phyloP scores from a whole-genome alignment of 306 rosid species.

The Sechiopsis laciniata region DNA sequence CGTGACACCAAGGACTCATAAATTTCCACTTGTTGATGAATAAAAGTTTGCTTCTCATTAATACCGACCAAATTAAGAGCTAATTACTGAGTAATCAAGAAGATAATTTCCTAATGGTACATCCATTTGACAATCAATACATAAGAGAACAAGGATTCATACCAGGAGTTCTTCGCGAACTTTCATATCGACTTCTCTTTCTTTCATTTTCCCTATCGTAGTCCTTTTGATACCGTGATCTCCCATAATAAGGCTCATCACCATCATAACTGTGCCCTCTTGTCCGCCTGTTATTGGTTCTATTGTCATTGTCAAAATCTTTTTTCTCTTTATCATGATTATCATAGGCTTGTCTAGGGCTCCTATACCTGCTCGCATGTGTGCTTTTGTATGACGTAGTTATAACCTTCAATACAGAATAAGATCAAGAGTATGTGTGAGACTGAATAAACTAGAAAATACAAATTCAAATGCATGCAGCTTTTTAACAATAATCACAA shows the following conservation, averaged over 20 bases:
- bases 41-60: not conserved
- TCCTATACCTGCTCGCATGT: slow-evolving; percentile 27
- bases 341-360: slow-evolving; percentile 46
- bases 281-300: slow-evolving; percentile 43
- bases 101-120: not conserved
- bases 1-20: not conserved
- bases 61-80: not conserved
- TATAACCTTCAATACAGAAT: slow-evolving; percentile 42
- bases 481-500: not conserved
- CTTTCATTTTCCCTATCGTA: slow-evolving; percentile 41
- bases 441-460: not conserved
- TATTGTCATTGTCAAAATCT: slow-evolving; percentile 41
- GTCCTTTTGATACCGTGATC: slow-evolving; percentile 48
- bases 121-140: not conserved
- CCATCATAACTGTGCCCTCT: slow-evolving; percentile 34
- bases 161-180: slow-evolving; percentile 80
- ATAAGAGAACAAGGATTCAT: slow-evolving; percentile 18
- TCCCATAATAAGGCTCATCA: slow-evolving; percentile 47
- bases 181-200: slow-evolving; percentile 62
- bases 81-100: not conserved
- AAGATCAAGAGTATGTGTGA: slow-evolving; percentile 25
- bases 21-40: not conserved
- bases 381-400: slow-evolving; percentile 38
- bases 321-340: slow-evolving; percentile 48
- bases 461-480: not conserved